phyloP scores from a whole-genome alignment of 768 basidiomycete species.

The Boletus coccyginus region DNA sequence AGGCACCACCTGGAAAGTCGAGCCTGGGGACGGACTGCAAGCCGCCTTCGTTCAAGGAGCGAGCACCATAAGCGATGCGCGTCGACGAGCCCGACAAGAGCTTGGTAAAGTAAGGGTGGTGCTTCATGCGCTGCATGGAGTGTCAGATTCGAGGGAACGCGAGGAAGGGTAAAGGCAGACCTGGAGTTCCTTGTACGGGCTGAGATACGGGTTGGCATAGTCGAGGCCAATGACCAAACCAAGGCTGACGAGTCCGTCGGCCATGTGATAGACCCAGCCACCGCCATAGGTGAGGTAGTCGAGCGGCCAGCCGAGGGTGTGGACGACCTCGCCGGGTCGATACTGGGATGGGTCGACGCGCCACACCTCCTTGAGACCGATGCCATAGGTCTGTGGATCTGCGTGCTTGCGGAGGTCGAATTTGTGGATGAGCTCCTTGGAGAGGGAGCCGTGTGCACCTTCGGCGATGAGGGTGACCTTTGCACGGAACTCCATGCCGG shows the following conservation, averaged over 20 bases:
- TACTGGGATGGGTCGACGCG: conserved; percentile 65
- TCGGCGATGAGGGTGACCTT: conserved; percentile 92
- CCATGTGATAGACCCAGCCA: conserved; percentile 96
- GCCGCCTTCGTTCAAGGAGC: conserved; percentile 91
- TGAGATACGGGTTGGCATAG: conserved; percentile 90
- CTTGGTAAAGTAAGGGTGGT: conserved; percentile 87
- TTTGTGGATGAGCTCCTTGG: conserved; percentile 71
- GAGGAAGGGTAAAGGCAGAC: conserved; percentile 38
- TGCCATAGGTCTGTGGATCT: conserved; percentile 92
- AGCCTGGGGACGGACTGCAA: conserved; percentile 85
- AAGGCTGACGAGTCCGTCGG: conserved; percentile 81
- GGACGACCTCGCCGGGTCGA: conserved; percentile 74
- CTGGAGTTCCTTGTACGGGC: conserved; percentile 92
- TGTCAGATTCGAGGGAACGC: conserved; percentile 2
- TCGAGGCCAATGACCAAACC: conserved; percentile 94
- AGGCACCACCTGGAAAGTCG: conserved; percentile 90
- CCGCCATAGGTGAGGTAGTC: conserved; percentile 78
- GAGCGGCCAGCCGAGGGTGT: conserved; percentile 94
- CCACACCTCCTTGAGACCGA: conserved; percentile 99
- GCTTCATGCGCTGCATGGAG: conserved; percentile 75
- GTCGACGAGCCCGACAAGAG: conserved; percentile 70
- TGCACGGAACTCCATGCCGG: conserved; percentile 94
- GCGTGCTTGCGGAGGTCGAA: conserved; percentile 65
- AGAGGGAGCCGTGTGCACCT: conserved; percentile 90
- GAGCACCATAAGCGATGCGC: conserved; percentile 88